Percentiles rank a stretch among this genome's conserved stretches.
These are phyloP conservation scores for Primulina tabacum DNA, from an alignment of 257 asterid genomes.

Conservation along the genomic window DNA sequence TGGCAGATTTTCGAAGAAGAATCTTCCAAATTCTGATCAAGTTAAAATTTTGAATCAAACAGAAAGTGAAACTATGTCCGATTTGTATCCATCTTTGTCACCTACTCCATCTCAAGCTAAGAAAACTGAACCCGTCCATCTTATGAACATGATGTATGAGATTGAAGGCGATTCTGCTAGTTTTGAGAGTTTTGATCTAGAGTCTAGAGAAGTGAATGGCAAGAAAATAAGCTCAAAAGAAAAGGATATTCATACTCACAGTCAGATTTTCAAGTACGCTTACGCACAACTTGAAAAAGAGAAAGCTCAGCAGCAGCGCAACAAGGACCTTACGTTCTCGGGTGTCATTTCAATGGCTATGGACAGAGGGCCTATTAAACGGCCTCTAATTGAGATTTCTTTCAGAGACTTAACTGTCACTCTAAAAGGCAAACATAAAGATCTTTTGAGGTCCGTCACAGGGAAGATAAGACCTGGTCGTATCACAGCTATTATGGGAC, in stretches of 20 bases:
- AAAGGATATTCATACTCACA: conserved; percentile 43
- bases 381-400: conserved; percentile 50
- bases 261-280: conserved; percentile 64
- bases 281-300: conserved; percentile 57
- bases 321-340: conserved; percentile 53
- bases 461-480: conserved; percentile 60
- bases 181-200: conserved; percentile 20
- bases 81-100: conserved; percentile 16
- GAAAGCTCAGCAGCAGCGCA: conserved; percentile 52
- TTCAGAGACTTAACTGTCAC: conserved; percentile 50
- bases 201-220: conserved; percentile 18
- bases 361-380: conserved; percentile 32
- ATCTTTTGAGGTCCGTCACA: conserved; percentile 43
- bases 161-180: conserved; percentile 18
- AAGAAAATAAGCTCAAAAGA: conserved; percentile 38
- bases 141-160: conserved; percentile 21
- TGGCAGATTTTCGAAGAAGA: conserved; percentile 58
- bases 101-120: conserved; percentile 22
- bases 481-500: conserved; percentile 60
- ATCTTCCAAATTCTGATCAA: conserved; percentile 35
- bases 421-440: conserved; percentile 51
- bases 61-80: conserved; percentile 28
- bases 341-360: conserved; percentile 58
- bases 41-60: conserved; percentile 32
- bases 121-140: conserved; percentile 24